Evolutionary conservation across 345 rosid species (phyloP).

Genomic region (Lepidium didymum): DNA sequence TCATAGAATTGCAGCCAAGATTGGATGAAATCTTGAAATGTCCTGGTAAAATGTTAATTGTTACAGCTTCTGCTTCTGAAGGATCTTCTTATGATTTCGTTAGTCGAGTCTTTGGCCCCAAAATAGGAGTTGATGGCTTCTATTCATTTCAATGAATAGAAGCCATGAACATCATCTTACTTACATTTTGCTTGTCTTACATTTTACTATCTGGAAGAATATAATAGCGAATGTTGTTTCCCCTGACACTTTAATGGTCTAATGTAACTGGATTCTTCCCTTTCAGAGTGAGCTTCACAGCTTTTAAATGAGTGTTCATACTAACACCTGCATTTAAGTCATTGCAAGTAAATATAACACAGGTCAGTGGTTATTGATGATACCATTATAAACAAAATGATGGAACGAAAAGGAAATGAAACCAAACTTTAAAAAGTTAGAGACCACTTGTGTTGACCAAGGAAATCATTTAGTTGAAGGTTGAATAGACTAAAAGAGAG

Average conservation of each 20-base stretch:
- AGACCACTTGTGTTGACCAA: not conserved
- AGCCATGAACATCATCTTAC: not conserved
- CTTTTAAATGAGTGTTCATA: slow-evolving; percentile 95
- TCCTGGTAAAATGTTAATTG: slow-evolving; percentile 48
- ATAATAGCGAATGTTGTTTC: slow-evolving; percentile 93
- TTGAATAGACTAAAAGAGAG: not conserved
- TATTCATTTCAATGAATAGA: not conserved
- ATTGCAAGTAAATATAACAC: not conserved
- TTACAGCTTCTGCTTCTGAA: slow-evolving; percentile 43
- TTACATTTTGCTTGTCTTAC: not conserved
- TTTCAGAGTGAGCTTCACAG: slow-evolving; percentile 90
- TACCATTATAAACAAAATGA: not conserved
- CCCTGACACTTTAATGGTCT: slow-evolving; percentile 94
- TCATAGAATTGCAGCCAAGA: slow-evolving; percentile 42
- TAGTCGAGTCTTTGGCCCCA: not conserved
- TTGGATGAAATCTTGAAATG: slow-evolving; percentile 42
- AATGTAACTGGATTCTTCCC: slow-evolving; percentile 89
- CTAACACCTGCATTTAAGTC: slow-evolving; percentile 62
- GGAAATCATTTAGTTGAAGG: not conserved
- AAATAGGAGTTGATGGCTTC: not conserved
- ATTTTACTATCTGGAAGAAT: slow-evolving; percentile 94
- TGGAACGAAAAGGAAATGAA: not conserved
- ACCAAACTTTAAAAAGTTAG: not conserved
- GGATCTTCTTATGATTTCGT: not conserved
- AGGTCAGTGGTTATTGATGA: not conserved